Conservation (phyloP, 2,329 filamentous ascomycete species). For the Amphichorda felina region DNA sequence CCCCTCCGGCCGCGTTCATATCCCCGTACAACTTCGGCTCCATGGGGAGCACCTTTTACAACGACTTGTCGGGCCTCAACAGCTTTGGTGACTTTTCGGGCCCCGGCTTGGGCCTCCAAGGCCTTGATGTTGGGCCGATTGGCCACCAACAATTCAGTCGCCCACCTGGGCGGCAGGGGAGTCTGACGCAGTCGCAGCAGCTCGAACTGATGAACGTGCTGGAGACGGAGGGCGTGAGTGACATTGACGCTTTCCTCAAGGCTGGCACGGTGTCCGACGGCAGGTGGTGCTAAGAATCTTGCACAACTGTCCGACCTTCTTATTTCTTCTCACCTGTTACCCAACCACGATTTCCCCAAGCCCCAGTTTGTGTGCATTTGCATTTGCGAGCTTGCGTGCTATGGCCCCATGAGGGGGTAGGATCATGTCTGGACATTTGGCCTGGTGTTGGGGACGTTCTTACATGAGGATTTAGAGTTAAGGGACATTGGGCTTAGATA, state of each 20-base stretch:
- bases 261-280: slow-evolving; percentile 15
- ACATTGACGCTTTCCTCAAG: slow-evolving; percentile 50
- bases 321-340: too few relatives aligned
- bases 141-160: background rate
- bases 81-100: slow-evolving; percentile 16
- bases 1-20: slow-evolving; percentile 37
- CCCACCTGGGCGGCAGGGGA: slow-evolving; percentile 39
- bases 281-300: slow-evolving; percentile 17
- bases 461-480: too few relatives aligned
- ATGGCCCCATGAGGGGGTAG: too few relatives aligned
- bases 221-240: slow-evolving; percentile 52
- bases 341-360: too few relatives aligned
- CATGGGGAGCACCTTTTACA: slow-evolving; percentile 28
- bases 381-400: too few relatives aligned
- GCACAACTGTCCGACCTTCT: too few relatives aligned
- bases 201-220: slow-evolving; percentile 71
- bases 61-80: slow-evolving; percentile 15
- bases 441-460: too few relatives aligned
- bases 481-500: too few relatives aligned
- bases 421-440: too few relatives aligned
- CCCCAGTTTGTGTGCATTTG: too few relatives aligned
- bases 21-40: slow-evolving; percentile 37
- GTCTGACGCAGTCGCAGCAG: slow-evolving; percentile 69
- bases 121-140: background rate
- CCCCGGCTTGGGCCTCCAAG: slow-evolving; percentile 18